phyloP scores from a whole-genome alignment of 2,329 filamentous ascomycete species.

The Pseudogymnoascus sp. region DNA sequence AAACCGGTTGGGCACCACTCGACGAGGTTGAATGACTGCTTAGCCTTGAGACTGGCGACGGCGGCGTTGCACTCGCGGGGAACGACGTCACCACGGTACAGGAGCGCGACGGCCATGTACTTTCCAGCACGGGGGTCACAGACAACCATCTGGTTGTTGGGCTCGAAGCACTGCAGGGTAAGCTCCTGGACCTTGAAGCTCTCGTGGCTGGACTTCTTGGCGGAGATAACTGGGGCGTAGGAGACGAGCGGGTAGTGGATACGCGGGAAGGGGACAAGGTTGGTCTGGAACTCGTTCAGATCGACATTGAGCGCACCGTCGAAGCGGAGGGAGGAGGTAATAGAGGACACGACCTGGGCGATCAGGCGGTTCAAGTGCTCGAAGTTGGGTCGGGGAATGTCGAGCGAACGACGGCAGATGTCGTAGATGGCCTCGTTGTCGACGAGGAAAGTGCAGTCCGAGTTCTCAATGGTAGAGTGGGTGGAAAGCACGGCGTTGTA shows the following conservation, averaged over 20 bases:
- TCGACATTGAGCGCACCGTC: slow-evolving; percentile 61
- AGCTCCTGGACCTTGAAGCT: slow-evolving; percentile 58
- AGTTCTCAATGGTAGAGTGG: slow-evolving; percentile 55
- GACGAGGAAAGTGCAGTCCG: slow-evolving; percentile 60
- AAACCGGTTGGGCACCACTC: slow-evolving; percentile 64
- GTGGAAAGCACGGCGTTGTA: slow-evolving; percentile 56
- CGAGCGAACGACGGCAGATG: slow-evolving; percentile 56
- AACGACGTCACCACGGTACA: slow-evolving; percentile 59
- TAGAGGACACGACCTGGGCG: slow-evolving; percentile 59
- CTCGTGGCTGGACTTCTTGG: slow-evolving; percentile 54
- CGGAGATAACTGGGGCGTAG: slow-evolving; percentile 55
- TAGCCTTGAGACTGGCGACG: slow-evolving; percentile 54
- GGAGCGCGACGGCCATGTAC: slow-evolving; percentile 59
- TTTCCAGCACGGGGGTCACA: slow-evolving; percentile 59
- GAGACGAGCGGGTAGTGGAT: slow-evolving; percentile 61
- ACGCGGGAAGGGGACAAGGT: slow-evolving; percentile 58
- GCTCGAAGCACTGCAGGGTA: slow-evolving; percentile 59
- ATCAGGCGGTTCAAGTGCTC: slow-evolving; percentile 60
- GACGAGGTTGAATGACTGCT: slow-evolving; percentile 55
- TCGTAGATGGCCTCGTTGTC: slow-evolving; percentile 63
- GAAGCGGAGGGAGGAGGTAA: slow-evolving; percentile 57
- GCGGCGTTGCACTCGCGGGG: slow-evolving; percentile 53
- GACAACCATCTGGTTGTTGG: slow-evolving; percentile 62
- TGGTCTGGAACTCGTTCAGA: slow-evolving; percentile 62
- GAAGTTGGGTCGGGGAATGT: slow-evolving; percentile 55